Base-by-base conservation (phyloP, 805 yeast genomes). In the Zygosaccharomyces siamensis region DNA sequence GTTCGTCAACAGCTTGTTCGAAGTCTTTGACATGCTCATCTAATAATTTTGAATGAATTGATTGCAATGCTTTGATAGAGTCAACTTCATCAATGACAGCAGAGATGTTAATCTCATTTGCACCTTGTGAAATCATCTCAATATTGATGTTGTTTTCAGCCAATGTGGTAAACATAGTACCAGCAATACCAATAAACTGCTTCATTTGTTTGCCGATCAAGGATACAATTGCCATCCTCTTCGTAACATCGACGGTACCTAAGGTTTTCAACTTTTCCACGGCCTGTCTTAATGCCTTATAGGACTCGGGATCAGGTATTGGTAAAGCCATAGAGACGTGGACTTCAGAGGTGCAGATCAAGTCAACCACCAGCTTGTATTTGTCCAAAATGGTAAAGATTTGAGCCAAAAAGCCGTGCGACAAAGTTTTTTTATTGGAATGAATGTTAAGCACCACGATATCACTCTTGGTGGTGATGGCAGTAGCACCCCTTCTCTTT, bases 91-190 rank as follows among this genome's bases (percentile, higher is more conserved):
- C 86, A 53, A 93, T 89, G 46, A 93, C 99, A 55, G 97, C 95
- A 30, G 96, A 86, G 46, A 93, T 93, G 67, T 93, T 93, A 63
- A 93, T 93, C 71, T 93, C 99, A 63, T 92, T 92, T 16, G 98
- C 97, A 60, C 99, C 99, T 76, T 93, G 99, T 49, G 89, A 80
- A 70, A 93, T 93, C 99, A 93, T 93, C 70, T 93, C 99, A 59
- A 93, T 89, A 70, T 93, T 93, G 64, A 93, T 85, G 40, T 80
- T 79, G 61, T 92, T 95, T 62, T 87, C 90, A 6, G 98, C 97
- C 57, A 93, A 74, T 1, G 95, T 88, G 59, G 89, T 83, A 73
- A 93, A 93, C 96, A 92, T 92, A 57, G 89, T 84, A 41, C 97
- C 97, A 0, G 99, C 99, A 64, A 89, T 90, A 63, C 99, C 99